phyloP scores from a whole-genome alignment of 441 rosid genomes.

The Heliophila coronopifolia region DNA sequence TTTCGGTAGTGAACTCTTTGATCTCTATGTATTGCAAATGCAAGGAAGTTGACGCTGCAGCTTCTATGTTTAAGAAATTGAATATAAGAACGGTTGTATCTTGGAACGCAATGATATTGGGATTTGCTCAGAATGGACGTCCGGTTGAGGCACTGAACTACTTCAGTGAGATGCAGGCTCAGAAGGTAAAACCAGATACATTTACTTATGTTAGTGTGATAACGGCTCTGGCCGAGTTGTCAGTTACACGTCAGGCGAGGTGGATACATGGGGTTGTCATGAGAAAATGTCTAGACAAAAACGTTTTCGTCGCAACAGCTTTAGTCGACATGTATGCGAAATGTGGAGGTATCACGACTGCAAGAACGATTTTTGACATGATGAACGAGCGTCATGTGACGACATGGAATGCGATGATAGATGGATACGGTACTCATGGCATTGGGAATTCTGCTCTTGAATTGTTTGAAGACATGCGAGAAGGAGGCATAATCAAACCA shows the following conservation, averaged over 20 bases:
- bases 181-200: slow-evolving; percentile 42
- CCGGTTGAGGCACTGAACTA: slow-evolving; percentile 46
- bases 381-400: slow-evolving; percentile 59
- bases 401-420: slow-evolving; percentile 73
- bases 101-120: slow-evolving; percentile 72
- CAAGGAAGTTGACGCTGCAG: slow-evolving; percentile 50
- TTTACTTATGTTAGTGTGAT: slow-evolving; percentile 64
- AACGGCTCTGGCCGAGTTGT: slow-evolving; percentile 55
- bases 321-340: slow-evolving; percentile 66
- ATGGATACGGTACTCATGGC: slow-evolving; percentile 72
- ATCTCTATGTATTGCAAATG: slow-evolving; percentile 70
- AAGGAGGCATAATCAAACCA: slow-evolving; percentile 44
- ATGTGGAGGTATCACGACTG: slow-evolving; percentile 54
- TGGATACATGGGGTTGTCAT: slow-evolving; percentile 59
- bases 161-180: slow-evolving; percentile 42
- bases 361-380: slow-evolving; percentile 52
- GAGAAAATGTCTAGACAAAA: slow-evolving; percentile 41
- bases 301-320: slow-evolving; percentile 53
- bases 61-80: slow-evolving; percentile 40
- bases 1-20: slow-evolving; percentile 53
- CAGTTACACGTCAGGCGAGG: slow-evolving; percentile 52
- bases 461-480: slow-evolving; percentile 44
- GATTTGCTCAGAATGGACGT: slow-evolving; percentile 54
- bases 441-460: slow-evolving; percentile 49
- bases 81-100: slow-evolving; percentile 45